Base-by-base conservation (phyloP, 768 basidiomycete species). In the Hygrocybe coccinea region DNA sequence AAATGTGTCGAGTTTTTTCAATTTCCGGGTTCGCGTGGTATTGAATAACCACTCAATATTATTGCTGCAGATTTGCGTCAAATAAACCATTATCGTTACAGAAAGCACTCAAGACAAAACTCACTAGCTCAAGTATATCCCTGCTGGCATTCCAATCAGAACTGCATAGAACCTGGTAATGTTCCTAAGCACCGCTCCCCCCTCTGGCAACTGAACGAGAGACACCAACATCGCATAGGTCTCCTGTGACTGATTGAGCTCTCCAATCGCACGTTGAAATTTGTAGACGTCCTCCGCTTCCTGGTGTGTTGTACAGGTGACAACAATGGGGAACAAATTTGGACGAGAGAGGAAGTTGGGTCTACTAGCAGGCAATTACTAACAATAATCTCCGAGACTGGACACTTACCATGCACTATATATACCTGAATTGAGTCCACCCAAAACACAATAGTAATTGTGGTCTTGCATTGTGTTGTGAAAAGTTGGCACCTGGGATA, bases 1-100 rank as follows among this genome's bases (percentile, higher is more conserved):
- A 24, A 51, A 51, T 39, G 37, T 36, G n/a, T 51, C 37, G 6
- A 51, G 33, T 17, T 38, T 51, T 29, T 38, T 51, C 37, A 39
- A 22, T 17, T 51, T 51, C 11, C 37, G 29, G 17, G 50, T 35
- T 10, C 14, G 17, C 19, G 5, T 51, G 29, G 29, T 29, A 39
- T 21, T 35, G 35, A 51, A 39, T n/a, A 51, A 15, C 17, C 17
- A 8, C 17, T 39, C 4, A 36, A 51, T 51, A 29, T 51, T 34
- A 21, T 35, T 2, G 25, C 50, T 51, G 17, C 34, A 34, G 7
- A 17, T 29, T 29, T 25, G 15, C 19, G 6, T 17, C 17, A 14
- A 22, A 39, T 39, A n/a, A 35, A 4, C 29, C 29, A 29, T 29
- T 29, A 29, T 29, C 29, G 29, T 29, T 8, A 33, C n/a, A 3